These are phyloP conservation scores for Ormosia semicastrata DNA, from an alignment of 306 rosid species.

Conservation along the genomic window DNA sequence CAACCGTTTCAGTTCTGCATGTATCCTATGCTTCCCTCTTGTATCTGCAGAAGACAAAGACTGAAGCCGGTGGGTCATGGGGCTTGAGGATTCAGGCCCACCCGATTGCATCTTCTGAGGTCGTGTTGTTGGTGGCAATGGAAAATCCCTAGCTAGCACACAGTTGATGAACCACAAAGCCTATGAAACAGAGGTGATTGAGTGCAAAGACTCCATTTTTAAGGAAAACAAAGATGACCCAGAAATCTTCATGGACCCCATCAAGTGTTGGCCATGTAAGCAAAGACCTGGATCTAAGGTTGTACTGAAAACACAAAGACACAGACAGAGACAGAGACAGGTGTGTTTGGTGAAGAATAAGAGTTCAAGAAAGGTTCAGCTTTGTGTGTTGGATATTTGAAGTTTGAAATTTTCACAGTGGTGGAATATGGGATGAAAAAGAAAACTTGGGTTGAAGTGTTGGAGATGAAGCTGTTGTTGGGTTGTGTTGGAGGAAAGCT, in stretches of 20 bases:
- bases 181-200: slow-evolving; percentile 30
- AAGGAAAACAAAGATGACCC: slow-evolving; percentile 45
- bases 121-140: slow-evolving; percentile 14
- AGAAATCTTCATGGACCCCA: slow-evolving; percentile 57
- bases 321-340: slow-evolving; percentile 23
- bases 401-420: not conserved
- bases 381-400: slow-evolving; percentile 28
- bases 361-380: not conserved
- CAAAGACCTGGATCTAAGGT: slow-evolving; percentile 40
- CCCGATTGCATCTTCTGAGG: slow-evolving; percentile 64
- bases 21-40: slow-evolving; percentile 92
- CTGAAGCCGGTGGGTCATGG: slow-evolving; percentile 62
- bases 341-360: slow-evolving; percentile 10
- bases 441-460: slow-evolving; percentile 4
- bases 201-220: slow-evolving; percentile 35
- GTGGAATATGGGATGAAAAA: slow-evolving; percentile 18
- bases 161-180: slow-evolving; percentile 21
- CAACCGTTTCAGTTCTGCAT: slow-evolving; percentile 83
- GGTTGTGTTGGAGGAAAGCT: slow-evolving; percentile 43
- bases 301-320: not conserved
- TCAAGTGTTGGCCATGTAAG: slow-evolving; percentile 29
- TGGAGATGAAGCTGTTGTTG: slow-evolving; percentile 21
- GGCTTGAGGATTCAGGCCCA: slow-evolving; percentile 66
- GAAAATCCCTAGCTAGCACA: slow-evolving; percentile 19
- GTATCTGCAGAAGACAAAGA: slow-evolving; percentile 69